A percentile compares a stretch with the other conserved stretches of the same genome.
Evolutionary conservation across 2,329 filamentous ascomycete species (phyloP).

Genomic region (Curvularia sp.): DNA sequence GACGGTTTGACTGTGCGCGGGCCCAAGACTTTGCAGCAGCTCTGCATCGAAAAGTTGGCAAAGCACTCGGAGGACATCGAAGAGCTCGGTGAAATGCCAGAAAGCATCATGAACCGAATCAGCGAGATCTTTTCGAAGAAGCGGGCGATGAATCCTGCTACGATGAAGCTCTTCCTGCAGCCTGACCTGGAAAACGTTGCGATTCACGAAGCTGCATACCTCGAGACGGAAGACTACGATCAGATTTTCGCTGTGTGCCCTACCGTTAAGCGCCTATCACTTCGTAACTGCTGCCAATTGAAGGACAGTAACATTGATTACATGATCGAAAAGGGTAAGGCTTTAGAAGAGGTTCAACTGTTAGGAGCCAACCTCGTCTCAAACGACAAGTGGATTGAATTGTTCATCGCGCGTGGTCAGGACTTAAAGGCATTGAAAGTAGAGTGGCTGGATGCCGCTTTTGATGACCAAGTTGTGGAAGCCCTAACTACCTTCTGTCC

Average conservation of each 20-base stretch:
- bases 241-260: constrained; percentile 80
- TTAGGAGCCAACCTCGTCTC: constrained; percentile 85
- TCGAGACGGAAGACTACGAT: constrained; percentile 78
- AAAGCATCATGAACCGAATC: constrained; percentile 62
- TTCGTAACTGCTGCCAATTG: constrained; percentile 89
- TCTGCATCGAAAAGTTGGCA: constrained; percentile 70
- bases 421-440: constrained; percentile 74
- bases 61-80: constrained; percentile 69
- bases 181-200: constrained; percentile 63
- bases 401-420: constrained; percentile 70
- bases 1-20: constrained; percentile 74
- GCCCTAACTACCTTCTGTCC: constrained; percentile 71
- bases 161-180: constrained; percentile 59
- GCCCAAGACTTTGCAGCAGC: constrained; percentile 71
- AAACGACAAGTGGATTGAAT: constrained; percentile 75
- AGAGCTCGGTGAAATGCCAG: constrained; percentile 69
- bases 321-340: constrained; percentile 73
- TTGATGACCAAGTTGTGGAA: constrained; percentile 73
- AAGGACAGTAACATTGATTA: constrained; percentile 86
- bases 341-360: constrained; percentile 76
- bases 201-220: constrained; percentile 68
- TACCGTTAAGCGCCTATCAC: constrained; percentile 71
- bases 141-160: constrained; percentile 62
- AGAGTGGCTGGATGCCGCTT: constrained; percentile 82
- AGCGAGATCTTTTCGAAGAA: constrained; percentile 71